Base-by-base conservation (phyloP, 2,329 filamentous ascomycete species). In the Trichoderma harzianum region DNA sequence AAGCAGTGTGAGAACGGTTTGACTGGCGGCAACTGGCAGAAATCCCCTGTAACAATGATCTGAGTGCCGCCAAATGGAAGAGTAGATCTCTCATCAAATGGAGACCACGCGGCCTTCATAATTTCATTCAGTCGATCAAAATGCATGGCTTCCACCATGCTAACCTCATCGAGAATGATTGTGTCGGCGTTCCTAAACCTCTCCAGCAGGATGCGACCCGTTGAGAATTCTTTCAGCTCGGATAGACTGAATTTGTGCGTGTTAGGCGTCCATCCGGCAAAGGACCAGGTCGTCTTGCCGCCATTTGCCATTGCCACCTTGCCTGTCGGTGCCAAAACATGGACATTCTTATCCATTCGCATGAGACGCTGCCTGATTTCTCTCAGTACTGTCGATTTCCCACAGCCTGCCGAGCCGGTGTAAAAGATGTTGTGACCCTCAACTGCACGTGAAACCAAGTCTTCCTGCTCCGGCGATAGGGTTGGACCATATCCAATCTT, bases 131-230 rank as follows among this genome's bases (percentile, higher is more conserved):
- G 74, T 21, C 74, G 76, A 32, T 78, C 58, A 0, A 79, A 24
- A 28, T 78, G 73, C 43, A 75, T 71, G 85, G 85, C 88, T 64
- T 89, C 87, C 0, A 91, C 83, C 90, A 92, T 92, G 73, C 86
- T 89, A 71, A 92, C 87, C 78, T 92, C 90, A 74, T 92, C 89
- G 18, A 92, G 88, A 28, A 92, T 84, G 1, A 92, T 81, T 0
- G 90, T 85, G 64, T 91, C 82, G 0, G 86, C 88, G 0, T 77
- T 36, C 10, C 30, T 36, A 24, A 70, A 8, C 4, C 21, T 14
- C 2, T 34, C 0, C 24, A 75, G 2, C 89, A 78, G 0, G 85
- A 81, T 1, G 80, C 76, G 26, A 74, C 78, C 0, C 82, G 21
- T 0, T 47, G 1, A 3, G 6, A 47, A 18, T 14, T 26, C 5